phyloP scores from a whole-genome alignment of 768 basidiomycete genomes.

The Auricularia heimuer region DNA sequence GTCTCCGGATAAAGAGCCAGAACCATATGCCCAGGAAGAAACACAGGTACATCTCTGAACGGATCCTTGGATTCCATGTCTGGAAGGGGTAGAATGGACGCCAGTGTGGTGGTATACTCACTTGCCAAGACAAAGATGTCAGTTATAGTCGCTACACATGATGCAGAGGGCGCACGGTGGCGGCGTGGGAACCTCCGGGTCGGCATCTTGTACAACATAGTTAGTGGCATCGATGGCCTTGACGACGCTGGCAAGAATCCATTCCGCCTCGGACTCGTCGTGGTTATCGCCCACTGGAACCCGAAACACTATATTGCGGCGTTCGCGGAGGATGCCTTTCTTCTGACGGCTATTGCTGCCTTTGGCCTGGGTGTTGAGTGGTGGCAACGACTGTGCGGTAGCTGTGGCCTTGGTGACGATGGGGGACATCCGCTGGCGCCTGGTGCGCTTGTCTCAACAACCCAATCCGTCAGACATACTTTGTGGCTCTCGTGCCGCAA shows the following conservation, averaged over 20 bases:
- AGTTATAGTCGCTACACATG: background rate
- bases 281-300: slow-evolving; percentile 31
- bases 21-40: slow-evolving; percentile 59
- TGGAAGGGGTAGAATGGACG: slow-evolving; percentile 65
- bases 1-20: slow-evolving; percentile 89
- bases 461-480: too few relatives aligned
- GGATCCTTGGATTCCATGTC: slow-evolving; percentile 44
- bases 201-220: slow-evolving; percentile 65
- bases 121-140: background rate
- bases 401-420: slow-evolving; percentile 45
- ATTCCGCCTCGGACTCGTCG: slow-evolving; percentile 39
- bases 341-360: slow-evolving; percentile 50
- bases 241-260: slow-evolving; percentile 56
- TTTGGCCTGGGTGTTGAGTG: background rate
- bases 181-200: slow-evolving; percentile 57
- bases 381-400: slow-evolving; percentile 17
- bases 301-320: slow-evolving; percentile 75
- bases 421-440: slow-evolving; percentile 42
- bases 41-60: slow-evolving; percentile 52
- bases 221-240: slow-evolving; percentile 42
- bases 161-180: slow-evolving; percentile 13
- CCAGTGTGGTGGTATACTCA: slow-evolving; percentile 42
- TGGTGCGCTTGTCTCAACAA: slow-evolving; percentile 27
- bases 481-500: too few relatives aligned
- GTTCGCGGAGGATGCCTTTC: slow-evolving; percentile 60